These are phyloP conservation scores for Podospora appendiculata DNA, from an alignment of 495 filamentous ascomycete species.

Conservation along the genomic window DNA sequence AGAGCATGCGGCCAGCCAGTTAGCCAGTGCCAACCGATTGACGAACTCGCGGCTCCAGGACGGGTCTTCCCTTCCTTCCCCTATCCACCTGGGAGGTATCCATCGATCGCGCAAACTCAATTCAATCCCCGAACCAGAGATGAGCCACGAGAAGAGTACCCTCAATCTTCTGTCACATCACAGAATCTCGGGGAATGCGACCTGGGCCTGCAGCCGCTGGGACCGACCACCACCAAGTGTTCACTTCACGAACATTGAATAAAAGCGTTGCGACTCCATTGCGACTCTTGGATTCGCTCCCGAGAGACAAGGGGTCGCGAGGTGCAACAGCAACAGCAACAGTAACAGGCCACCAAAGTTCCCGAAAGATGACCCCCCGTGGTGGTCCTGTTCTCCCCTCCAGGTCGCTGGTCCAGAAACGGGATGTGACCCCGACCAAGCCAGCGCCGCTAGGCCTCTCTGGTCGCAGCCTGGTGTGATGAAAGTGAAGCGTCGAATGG, in stretches of 20 bases:
- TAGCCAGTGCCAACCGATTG: too few relatives aligned
- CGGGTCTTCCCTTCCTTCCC: too few relatives aligned
- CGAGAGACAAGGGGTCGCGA: background rate
- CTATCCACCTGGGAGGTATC: too few relatives aligned
- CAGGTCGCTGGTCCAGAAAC: constrained; percentile 10
- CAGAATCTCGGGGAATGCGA: constrained; percentile 9
- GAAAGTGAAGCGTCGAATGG: constrained; percentile 15
- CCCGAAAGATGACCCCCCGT: too few relatives aligned
- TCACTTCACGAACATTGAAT: background rate
- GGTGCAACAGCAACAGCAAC: too few relatives aligned
- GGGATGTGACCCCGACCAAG: constrained; percentile 3
- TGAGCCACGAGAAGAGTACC: too few relatives aligned
- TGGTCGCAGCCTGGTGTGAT: constrained; percentile 18
- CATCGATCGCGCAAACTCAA: background rate
- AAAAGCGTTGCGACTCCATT: background rate
- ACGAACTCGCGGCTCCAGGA: too few relatives aligned
- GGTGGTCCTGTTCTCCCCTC: background rate
- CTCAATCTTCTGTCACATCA: constrained; percentile 1
- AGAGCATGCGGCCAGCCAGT: too few relatives aligned
- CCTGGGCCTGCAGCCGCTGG: constrained; percentile 7
- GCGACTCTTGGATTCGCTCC: too few relatives aligned
- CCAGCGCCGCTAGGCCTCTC: constrained; percentile 14
- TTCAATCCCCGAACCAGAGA: background rate
- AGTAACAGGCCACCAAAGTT: too few relatives aligned
- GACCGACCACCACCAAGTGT: background rate